Percentiles rank a stretch among this genome's conserved stretches.
Evolutionary conservation across 202 grass and related monocot species (phyloP).

Genomic region (Elaeis oleifera): DNA sequence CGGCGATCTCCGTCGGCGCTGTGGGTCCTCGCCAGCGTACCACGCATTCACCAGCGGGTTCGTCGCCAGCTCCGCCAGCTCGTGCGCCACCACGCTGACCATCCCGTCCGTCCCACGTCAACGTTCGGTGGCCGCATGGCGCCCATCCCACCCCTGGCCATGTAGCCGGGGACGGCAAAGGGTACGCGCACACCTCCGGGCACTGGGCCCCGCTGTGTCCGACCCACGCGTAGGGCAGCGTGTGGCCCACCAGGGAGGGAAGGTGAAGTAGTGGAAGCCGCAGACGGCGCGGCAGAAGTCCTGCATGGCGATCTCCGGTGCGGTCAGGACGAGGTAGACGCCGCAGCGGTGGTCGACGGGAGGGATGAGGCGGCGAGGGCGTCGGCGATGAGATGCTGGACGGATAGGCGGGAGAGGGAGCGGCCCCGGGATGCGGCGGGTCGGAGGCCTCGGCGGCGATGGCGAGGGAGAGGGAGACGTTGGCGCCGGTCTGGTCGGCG

Average conservation of each 20-base stretch:
- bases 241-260: conserved; percentile 20
- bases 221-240: conserved; percentile 26
- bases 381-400: conserved; percentile 21
- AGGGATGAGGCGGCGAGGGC: conserved; percentile 1
- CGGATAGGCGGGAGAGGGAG: conserved; percentile 14
- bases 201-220: conserved; percentile 17
- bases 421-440: neutral
- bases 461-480: conserved; percentile 8
- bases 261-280: conserved; percentile 32
- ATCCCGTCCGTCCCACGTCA: conserved; percentile 18
- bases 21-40: conserved; percentile 20
- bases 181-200: conserved; percentile 23
- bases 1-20: conserved; percentile 16
- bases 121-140: conserved; percentile 12
- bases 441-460: conserved; percentile 6
- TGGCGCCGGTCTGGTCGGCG: conserved; percentile 24
- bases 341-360: conserved; percentile 13
- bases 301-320: conserved; percentile 15
- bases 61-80: conserved; percentile 1
- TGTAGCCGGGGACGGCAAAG: conserved; percentile 13
- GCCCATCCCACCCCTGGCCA: neutral
- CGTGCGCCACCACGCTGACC: conserved; percentile 5
- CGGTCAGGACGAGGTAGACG: conserved; percentile 22
- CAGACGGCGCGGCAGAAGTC: conserved; percentile 22
- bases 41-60: conserved; percentile 19